Evolutionary conservation across 2,329 filamentous ascomycete genomes (phyloP).

Genomic region (Colletotrichum falcatum): DNA sequence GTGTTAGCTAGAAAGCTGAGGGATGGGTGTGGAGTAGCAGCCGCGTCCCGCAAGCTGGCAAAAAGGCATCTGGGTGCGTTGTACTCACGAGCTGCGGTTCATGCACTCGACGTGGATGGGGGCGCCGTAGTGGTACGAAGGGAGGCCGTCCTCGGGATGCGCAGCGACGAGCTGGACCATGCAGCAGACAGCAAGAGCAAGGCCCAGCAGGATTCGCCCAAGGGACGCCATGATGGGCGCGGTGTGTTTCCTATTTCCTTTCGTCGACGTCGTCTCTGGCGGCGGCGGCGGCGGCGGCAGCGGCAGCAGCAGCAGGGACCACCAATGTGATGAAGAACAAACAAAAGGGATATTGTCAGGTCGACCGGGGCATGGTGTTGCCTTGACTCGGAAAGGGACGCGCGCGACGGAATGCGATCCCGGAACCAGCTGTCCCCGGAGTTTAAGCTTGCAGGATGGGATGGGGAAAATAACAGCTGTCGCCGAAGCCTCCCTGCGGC

Average conservation of each 20-base stretch:
- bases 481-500: conserved; percentile 11
- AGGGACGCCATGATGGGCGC: conserved; percentile 22
- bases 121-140: conserved; percentile 75
- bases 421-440: conserved; percentile 33
- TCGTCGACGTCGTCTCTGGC: background rate
- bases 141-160: conserved; percentile 58
- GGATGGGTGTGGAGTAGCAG: no score
- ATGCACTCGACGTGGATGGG: conserved; percentile 78
- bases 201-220: conserved; percentile 25
- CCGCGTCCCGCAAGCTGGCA: background rate
- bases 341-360: conserved; percentile 20
- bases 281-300: conserved; percentile 3
- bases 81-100: conserved; percentile 73
- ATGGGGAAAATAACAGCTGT: conserved; percentile 34
- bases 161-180: conserved; percentile 45
- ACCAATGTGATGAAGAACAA: background rate
- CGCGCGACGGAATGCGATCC: conserved; percentile 27
- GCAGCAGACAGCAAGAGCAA: conserved; percentile 32
- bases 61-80: no score
- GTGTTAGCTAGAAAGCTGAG: background rate
- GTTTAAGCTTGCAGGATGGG: conserved; percentile 4
- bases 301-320: conserved; percentile 1
- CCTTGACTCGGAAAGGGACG: conserved; percentile 30
- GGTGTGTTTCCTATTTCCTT: background rate
- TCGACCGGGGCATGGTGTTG: conserved; percentile 30